Evolutionary conservation across 2,329 filamentous ascomycete species (phyloP).

Genomic region (Alternaria arbusti): DNA sequence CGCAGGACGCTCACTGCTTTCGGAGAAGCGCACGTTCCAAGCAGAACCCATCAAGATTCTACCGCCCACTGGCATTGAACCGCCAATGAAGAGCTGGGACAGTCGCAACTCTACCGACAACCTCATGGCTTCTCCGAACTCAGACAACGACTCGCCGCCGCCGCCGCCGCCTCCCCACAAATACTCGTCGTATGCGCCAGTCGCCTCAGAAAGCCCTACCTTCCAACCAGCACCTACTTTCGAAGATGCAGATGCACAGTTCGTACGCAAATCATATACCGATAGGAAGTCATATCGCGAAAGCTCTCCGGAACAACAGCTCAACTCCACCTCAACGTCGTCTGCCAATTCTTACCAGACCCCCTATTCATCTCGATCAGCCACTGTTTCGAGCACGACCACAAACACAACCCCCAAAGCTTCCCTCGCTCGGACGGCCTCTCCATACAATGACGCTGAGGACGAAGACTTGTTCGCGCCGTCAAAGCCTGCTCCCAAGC

Average conservation of each 20-base stretch:
- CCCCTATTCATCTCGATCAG: slow-evolving; percentile 40
- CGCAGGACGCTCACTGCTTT: slow-evolving; percentile 43
- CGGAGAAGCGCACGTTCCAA: slow-evolving; percentile 45
- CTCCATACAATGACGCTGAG: slow-evolving; percentile 27
- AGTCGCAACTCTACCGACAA: slow-evolving; percentile 60
- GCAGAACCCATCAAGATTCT: slow-evolving; percentile 55
- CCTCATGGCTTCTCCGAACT: slow-evolving; percentile 52
- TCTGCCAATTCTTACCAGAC: slow-evolving; percentile 43
- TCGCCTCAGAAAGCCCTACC: slow-evolving; percentile 43
- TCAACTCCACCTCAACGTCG: slow-evolving; percentile 36
- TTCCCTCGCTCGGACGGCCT: slow-evolving; percentile 22
- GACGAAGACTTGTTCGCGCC: slow-evolving; percentile 44
- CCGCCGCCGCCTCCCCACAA: slow-evolving; percentile 45
- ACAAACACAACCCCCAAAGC: slow-evolving; percentile 40
- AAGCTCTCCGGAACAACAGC: slow-evolving; percentile 32
- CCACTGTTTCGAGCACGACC: slow-evolving; percentile 31
- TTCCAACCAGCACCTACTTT: slow-evolving; percentile 32
- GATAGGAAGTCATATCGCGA: slow-evolving; percentile 27
- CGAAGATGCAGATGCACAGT: slow-evolving; percentile 34
- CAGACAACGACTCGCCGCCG: slow-evolving; percentile 43
- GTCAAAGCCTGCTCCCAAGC: slow-evolving; percentile 16
- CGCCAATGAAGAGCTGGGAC: slow-evolving; percentile 60
- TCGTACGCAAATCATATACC: slow-evolving; percentile 38
- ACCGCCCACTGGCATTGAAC: slow-evolving; percentile 52
- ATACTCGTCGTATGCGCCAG: slow-evolving; percentile 40